Conservation (phyloP, 768 basidiomycete genomes). For the Pleurotus platypus region DNA sequence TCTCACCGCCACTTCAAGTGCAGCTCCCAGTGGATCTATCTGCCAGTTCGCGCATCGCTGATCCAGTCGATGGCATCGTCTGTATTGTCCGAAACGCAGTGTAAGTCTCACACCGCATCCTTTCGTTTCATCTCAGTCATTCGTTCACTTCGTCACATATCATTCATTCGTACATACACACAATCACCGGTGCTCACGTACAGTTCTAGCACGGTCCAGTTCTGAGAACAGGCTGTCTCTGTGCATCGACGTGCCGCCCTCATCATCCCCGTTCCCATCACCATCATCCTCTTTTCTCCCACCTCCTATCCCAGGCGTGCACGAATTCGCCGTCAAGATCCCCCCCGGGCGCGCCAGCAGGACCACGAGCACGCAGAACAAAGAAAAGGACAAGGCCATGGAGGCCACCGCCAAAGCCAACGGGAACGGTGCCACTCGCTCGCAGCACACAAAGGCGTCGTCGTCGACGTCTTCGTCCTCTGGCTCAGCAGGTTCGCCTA, state of each 20-base stretch:
- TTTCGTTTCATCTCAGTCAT: neutral
- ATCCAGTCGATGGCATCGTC: slow-evolving; percentile 23
- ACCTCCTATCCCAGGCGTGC: slow-evolving; percentile 60
- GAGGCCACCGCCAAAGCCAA: neutral
- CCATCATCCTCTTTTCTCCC: slow-evolving; percentile 68
- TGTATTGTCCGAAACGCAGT: slow-evolving; percentile 22
- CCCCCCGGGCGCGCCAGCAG: slow-evolving; percentile 25
- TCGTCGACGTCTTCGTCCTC: neutral
- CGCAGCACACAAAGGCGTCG: neutral
- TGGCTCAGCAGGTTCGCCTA: neutral
- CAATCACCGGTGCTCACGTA: slow-evolving; percentile 6
- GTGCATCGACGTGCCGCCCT: slow-evolving; percentile 37
- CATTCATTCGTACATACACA: slow-evolving; percentile 10
- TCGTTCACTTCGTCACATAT: slow-evolving; percentile 6
- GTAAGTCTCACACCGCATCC: slow-evolving; percentile 14
- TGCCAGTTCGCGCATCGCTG: neutral
- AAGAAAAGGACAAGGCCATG: slow-evolving; percentile 1
- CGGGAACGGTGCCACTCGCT: neutral
- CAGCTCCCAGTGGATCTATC: too few relatives aligned
- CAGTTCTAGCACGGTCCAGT: slow-evolving; percentile 11
- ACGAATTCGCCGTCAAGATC: slow-evolving; percentile 61
- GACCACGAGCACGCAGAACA: slow-evolving; percentile 11
- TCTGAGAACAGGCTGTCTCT: slow-evolving; percentile 27
- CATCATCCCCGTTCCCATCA: slow-evolving; percentile 51
- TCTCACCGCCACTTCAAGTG: too few relatives aligned